Conservation (phyloP, 192 early-diverging fungal genomes). For the Funneliformis mosseae region DNA sequence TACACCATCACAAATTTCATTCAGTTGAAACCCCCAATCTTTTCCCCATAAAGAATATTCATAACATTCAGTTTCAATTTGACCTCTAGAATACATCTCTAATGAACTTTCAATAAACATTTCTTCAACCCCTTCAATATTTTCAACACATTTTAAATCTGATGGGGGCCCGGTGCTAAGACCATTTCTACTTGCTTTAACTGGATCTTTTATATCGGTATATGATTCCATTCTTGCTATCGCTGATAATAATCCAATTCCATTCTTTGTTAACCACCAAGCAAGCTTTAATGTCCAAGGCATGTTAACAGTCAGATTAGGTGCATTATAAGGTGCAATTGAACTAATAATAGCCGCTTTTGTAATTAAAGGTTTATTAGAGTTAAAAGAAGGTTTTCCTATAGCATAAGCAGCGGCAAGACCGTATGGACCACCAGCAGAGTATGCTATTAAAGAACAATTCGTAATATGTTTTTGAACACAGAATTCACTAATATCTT, state of each 20-base stretch:
- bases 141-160: conserved; percentile 13
- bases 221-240: conserved; percentile 23
- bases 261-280: conserved; percentile 26
- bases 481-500: conserved; percentile 33
- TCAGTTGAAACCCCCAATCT: conserved; percentile 31
- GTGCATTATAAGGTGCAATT: conserved; percentile 22
- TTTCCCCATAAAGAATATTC: conserved; percentile 34
- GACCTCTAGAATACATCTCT: conserved; percentile 31
- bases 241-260: conserved; percentile 8
- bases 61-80: conserved; percentile 24
- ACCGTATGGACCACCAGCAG: conserved; percentile 33
- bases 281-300: conserved; percentile 32
- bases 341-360: conserved; percentile 34
- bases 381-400: neutral
- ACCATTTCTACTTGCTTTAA: neutral
- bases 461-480: conserved; percentile 22
- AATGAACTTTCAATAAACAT: conserved; percentile 24
- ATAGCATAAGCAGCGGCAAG: conserved; percentile 23
- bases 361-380: neutral
- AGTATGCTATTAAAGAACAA: conserved; percentile 31
- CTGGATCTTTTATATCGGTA: conserved; percentile 9
- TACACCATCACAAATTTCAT: conserved; percentile 23
- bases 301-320: conserved; percentile 15
- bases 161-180: neutral
- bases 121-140: conserved; percentile 8